Base-by-base conservation (phyloP, 108 stramenopile species). In the Fragilaria radians region DNA sequence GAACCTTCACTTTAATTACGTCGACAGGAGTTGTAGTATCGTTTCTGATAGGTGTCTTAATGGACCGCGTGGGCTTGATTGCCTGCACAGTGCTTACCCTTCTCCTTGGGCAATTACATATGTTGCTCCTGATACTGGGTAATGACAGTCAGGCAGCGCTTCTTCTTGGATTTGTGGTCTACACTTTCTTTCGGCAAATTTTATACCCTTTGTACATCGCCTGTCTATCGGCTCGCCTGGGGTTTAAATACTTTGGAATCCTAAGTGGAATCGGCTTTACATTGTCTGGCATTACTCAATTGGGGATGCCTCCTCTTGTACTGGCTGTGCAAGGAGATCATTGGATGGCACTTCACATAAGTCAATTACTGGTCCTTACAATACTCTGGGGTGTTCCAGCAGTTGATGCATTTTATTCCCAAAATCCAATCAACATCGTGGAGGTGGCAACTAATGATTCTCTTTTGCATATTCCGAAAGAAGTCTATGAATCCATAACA, bases 201-300 rank as follows among this genome's bases (percentile, higher is more conserved):
- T 46, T 79, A 0, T 85, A 62, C 46, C 73, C 77, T 17, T 72
- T 76, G 46, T 79, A 70, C 50, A 75, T 81, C 50, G 73, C 77
- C 21, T 69, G 62, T n/a, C 51, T 85, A 45, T 65, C 83, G 30
- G 53, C 61, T 21, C 30, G 33, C n/a, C 55, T 85, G 28, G 83
- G 83, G 1, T 81, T 85, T 67, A 74, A 75, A 34, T 81, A 80
- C 56, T 79, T 81, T 63, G 83, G 83, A 7, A 58, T 85, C 27
- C 47, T 85, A 31, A 46, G 64, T 1, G 83, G 83, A 22, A 32
- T 83, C 28, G 72, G 73, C 4, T 83, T 77, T 56, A 64, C 71
- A 11, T 21, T 72, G 1, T 57, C 70, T 14, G 82, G 82, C 1
- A 18, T 76, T 42, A 58, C 59, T 14, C 75, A 76, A 48, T 27